Percentiles rank a stretch among this genome's conserved stretches.
Conservation (phyloP, 805 yeast genomes). For the Kodamaea leandrae region DNA sequence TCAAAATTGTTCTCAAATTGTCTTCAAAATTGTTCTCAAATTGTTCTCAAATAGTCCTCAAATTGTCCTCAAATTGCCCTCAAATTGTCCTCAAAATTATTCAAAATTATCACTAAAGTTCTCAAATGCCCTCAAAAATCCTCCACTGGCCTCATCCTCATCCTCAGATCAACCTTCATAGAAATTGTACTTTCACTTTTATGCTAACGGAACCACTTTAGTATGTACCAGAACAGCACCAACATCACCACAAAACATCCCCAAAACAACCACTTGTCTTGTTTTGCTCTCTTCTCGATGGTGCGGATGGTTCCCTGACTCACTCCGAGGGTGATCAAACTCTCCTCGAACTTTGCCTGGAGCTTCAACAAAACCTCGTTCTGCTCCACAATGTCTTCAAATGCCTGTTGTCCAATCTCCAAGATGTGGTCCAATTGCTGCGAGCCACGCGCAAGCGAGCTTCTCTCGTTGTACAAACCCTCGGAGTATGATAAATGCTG, state of each 20-base stretch:
- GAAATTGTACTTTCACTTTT: background rate
- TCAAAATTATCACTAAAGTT: no score
- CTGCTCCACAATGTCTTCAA: constrained; percentile 84
- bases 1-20: no score
- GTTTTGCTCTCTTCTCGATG: constrained; percentile 76
- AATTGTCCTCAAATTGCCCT: no score
- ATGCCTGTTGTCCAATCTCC: constrained; percentile 83
- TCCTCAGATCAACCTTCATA: background rate
- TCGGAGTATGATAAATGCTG: constrained; percentile 45
- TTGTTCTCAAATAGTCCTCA: background rate
- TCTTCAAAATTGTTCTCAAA: background rate
- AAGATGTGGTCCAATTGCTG: constrained; percentile 84
- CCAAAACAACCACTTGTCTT: constrained; percentile 86
- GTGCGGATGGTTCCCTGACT: constrained; percentile 78
- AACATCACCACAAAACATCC: constrained; percentile 64
- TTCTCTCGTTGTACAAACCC: constrained; percentile 69
- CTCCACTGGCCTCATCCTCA: no score
- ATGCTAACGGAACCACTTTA: constrained; percentile 56
- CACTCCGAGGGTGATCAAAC: constrained; percentile 80
- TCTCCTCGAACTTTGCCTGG: constrained; percentile 60
- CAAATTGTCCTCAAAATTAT: no score
- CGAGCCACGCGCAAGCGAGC: constrained; percentile 63
- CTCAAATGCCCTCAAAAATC: no score
- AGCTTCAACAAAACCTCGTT: constrained; percentile 66
- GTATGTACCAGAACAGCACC: constrained; percentile 62